Evolutionary conservation across 1,139 yeast genomes (phyloP).

Genomic region (Schwanniomyces etchellsii): DNA sequence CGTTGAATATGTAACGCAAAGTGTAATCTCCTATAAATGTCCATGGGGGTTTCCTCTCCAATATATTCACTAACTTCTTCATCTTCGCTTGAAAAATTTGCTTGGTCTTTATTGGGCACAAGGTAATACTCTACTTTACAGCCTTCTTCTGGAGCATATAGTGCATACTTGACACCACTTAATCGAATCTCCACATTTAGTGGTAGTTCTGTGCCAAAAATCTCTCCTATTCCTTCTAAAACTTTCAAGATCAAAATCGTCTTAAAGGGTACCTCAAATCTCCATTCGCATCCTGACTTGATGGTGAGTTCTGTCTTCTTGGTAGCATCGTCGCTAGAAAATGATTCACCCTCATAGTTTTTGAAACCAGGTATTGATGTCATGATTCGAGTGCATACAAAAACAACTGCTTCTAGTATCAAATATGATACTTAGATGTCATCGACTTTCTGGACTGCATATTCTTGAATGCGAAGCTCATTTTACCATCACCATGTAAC

Average conservation of each 20-base stretch:
- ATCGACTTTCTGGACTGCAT: no score
- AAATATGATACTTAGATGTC: no score
- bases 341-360: neutral
- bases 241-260: conserved; percentile 53
- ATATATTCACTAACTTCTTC: conserved; percentile 50
- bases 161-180: conserved; percentile 53
- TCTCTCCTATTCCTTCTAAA: conserved; percentile 71
- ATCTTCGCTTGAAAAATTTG: conserved; percentile 26
- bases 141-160: conserved; percentile 56
- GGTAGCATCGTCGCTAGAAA: no score
- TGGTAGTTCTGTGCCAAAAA: conserved; percentile 90
- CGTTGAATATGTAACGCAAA: conserved; percentile 69
- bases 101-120: conserved; percentile 43
- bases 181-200: conserved; percentile 58
- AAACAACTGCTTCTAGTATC: no score
- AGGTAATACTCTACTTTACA: conserved; percentile 46
- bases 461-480: no score
- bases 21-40: conserved; percentile 61
- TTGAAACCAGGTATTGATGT: no score
- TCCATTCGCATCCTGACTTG: conserved; percentile 79
- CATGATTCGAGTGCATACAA: no score
- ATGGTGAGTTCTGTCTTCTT: no score
- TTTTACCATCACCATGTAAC: no score
- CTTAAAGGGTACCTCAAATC: conserved; percentile 67
- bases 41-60: conserved; percentile 68